Percentiles rank a stretch among this genome's conserved stretches.
Conservation (phyloP, 805 yeast species). For the Komagataella phaffii region DNA sequence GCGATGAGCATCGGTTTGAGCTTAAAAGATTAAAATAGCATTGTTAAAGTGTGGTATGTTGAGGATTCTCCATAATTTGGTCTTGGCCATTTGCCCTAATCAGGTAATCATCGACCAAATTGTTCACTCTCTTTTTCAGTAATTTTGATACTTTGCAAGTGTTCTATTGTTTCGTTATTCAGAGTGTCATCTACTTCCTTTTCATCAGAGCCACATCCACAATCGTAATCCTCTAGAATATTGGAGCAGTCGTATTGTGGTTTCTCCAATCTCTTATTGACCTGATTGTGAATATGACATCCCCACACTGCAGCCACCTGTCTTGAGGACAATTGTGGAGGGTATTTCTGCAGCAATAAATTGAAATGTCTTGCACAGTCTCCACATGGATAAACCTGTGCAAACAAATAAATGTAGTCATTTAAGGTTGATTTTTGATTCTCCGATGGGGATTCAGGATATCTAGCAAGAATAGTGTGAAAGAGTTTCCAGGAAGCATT, state of each 20-base stretch:
- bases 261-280: conserved; percentile 59
- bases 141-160: conserved; percentile 29
- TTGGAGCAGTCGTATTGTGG: conserved; percentile 72
- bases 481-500: conserved; percentile 85
- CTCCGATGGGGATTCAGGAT: conserved; percentile 67
- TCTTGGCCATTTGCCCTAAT: neutral
- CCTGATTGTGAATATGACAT: conserved; percentile 81
- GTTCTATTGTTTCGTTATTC: conserved; percentile 17
- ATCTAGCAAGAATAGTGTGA: conserved; percentile 86
- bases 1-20: neutral
- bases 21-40: neutral
- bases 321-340: conserved; percentile 73
- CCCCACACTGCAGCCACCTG: conserved; percentile 92
- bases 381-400: conserved; percentile 92
- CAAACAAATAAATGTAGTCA: conserved; percentile 59
- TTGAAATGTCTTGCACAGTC: conserved; percentile 93
- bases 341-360: conserved; percentile 49
- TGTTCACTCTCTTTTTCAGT: conserved; percentile 33
- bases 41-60: neutral
- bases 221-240: conserved; percentile 82
- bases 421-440: conserved; percentile 51
- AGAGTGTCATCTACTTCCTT: conserved; percentile 26
- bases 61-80: neutral
- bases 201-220: conserved; percentile 86
- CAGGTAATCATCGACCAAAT: conserved; percentile 21